phyloP scores from a whole-genome alignment of 805 yeast genomes.

The Jamesozyma lodderae region DNA sequence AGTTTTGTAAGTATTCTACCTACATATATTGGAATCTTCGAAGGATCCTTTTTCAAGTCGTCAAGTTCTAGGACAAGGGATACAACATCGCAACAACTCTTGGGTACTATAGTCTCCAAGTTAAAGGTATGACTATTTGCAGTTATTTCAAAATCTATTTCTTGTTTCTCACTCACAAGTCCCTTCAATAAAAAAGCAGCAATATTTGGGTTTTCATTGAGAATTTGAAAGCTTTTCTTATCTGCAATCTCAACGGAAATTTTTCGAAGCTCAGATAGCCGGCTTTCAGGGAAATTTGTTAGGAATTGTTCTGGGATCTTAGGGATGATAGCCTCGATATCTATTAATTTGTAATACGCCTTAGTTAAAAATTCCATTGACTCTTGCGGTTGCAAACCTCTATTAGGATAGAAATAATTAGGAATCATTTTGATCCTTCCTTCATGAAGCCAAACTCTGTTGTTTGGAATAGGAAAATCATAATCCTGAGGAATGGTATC shows the following conservation, averaged over 20 bases:
- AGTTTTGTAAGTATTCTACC: conserved; percentile 11
- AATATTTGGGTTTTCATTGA: conserved; percentile 13
- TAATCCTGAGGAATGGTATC: conserved; percentile 39
- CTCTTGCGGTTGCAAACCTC: conserved; percentile 33
- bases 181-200: conserved; percentile 16
- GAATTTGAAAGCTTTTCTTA: conserved; percentile 7
- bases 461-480: conserved; percentile 33
- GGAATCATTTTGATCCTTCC: conserved; percentile 37
- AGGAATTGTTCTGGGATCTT: conserved; percentile 12
- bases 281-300: conserved; percentile 24
- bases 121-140: background rate
- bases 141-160: background rate
- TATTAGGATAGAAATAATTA: conserved; percentile 25
- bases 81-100: conserved; percentile 13
- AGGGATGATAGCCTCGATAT: conserved; percentile 17
- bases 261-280: conserved; percentile 21
- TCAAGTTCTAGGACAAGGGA: conserved; percentile 10
- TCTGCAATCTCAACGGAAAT: conserved; percentile 13
- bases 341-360: conserved; percentile 31
- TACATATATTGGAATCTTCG: conserved; percentile 6
- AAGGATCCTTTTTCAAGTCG: conserved; percentile 5
- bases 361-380: conserved; percentile 35
- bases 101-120: conserved; percentile 7
- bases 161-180: background rate
- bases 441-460: conserved; percentile 46